Evolutionary conservation across 805 yeast genomes (phyloP), one percentile per base, ranked within the genome.

Genomic region (Tetrapisispora pingtungensis): DNA sequence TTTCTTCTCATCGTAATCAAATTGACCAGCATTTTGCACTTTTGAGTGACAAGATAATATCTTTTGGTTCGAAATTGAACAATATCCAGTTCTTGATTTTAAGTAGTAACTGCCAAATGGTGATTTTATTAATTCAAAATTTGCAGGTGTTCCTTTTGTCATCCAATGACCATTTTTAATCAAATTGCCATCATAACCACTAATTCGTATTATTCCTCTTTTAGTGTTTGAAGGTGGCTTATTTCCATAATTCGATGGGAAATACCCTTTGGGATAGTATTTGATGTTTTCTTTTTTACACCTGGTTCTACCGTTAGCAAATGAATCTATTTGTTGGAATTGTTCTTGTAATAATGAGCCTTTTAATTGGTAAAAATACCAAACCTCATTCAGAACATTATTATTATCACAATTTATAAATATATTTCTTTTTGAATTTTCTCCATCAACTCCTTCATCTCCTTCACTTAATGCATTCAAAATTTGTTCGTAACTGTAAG

Each of bases 151-250:
- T 1, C 96, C 96, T 34, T 66, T 60, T 4, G 73, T 59, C 65
- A 81, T 85, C 93, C 95, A 89, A 51, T 78, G 74, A 4, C 98
- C 98, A 56, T 77, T 84, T 48, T 84, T 77, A 56, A 89, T 90
- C 46, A 90, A 56, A 53, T 62, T 69, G 1, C 86, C 88, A 18
- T 57, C 54, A 30, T 59, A 55, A 15, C 70, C 73, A 20, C 64
- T 61, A 20, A 55, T 27, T 40, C 58, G 53, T n/a, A 63, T 43
- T 14, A 53, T 45, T 12, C 64, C 65, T 34, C 66, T 55, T 20
- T 54, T 50, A 8, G 59, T 49, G 10, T 42, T 45, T 40, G 32
- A 26, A 4, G 36, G 36, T 3, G 33, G 34, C 8, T n/a, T 28
- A 7, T 45, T 45, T 22, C 40, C 40, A 18, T 55, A 50, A 40